Percentiles rank a stretch among this genome's conserved stretches.
These are phyloP conservation scores for Carex scoparia DNA, from an alignment of 176 grass and related monocot genomes.

Conservation along the genomic window DNA sequence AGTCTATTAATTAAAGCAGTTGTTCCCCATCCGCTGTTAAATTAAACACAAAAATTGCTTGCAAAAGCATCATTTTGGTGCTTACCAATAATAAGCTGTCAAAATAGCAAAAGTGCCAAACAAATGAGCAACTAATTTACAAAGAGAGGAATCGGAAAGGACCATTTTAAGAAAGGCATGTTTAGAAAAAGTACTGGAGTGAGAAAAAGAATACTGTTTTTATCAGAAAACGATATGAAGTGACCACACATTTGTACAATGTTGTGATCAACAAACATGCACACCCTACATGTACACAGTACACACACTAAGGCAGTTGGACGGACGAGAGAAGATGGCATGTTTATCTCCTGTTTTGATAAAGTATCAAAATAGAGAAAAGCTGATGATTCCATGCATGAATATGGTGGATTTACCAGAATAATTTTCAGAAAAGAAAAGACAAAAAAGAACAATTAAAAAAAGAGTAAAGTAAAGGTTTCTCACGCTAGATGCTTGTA, in stretches of 20 bases:
- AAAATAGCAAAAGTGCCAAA: neutral
- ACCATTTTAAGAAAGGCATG: neutral
- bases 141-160: neutral
- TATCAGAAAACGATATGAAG: conserved; percentile 8
- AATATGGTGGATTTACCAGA: neutral
- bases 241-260: neutral
- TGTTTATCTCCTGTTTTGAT: conserved; percentile 6
- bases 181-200: neutral
- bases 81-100: conserved; percentile 8
- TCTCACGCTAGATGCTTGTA: neutral
- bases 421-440: neutral
- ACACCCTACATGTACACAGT: neutral
- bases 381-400: neutral
- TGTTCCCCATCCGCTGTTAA: neutral
- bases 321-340: neutral
- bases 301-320: conserved; percentile 1
- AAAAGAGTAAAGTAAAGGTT: neutral
- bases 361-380: conserved; percentile 11
- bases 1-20: neutral
- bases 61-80: neutral
- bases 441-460: neutral
- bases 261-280: neutral
- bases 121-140: neutral
- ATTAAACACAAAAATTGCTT: neutral
- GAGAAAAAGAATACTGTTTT: neutral